A percentile compares a stretch with the other conserved stretches of the same genome.
These are phyloP conservation scores for Xylaria nigripes DNA, from an alignment of 495 filamentous ascomycete genomes.

Conservation along the genomic window DNA sequence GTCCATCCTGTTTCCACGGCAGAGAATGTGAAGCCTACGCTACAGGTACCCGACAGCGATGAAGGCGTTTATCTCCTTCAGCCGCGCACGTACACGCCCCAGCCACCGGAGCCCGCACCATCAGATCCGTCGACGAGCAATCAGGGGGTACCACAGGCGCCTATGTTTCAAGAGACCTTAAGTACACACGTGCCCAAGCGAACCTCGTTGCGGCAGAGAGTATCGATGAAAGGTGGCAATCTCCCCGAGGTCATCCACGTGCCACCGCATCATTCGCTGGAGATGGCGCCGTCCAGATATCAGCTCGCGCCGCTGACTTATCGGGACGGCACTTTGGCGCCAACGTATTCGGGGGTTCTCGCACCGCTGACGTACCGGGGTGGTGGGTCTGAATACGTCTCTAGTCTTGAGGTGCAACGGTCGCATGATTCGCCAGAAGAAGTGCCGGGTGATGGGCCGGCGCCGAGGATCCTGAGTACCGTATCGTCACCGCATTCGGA, in stretches of 20 bases:
- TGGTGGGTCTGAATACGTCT: conserved; percentile 44
- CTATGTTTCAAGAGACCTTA: conserved; percentile 8
- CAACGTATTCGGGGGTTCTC: conserved; percentile 22
- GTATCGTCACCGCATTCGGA: conserved; percentile 45
- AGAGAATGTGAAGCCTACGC: conserved; percentile 13
- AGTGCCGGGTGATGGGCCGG: conserved; percentile 25
- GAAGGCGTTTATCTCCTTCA: conserved; percentile 40
- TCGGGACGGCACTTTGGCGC: conserved; percentile 26
- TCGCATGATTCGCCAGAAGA: conserved; percentile 26
- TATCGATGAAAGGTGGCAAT: conserved; percentile 38
- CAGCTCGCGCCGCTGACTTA: conserved; percentile 23
- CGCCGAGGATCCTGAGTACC: conserved; percentile 28
- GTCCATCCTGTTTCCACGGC: conserved; percentile 6
- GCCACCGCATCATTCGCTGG: conserved; percentile 25
- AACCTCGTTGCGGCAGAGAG: conserved; percentile 40
- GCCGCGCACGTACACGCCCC: conserved; percentile 47
- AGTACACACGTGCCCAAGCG: conserved; percentile 25
- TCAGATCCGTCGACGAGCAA: conserved; percentile 32
- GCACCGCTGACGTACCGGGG: conserved; percentile 31
- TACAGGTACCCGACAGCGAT: conserved; percentile 20
- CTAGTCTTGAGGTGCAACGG: conserved; percentile 36
- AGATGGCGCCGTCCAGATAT: conserved; percentile 21
- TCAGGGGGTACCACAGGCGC: conserved; percentile 6
- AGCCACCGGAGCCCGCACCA: conserved; percentile 40
- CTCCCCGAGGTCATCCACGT: conserved; percentile 40